Evolutionary conservation across 2,329 filamentous ascomycete genomes (phyloP).

Genomic region (Plenodomus biglobosus): DNA sequence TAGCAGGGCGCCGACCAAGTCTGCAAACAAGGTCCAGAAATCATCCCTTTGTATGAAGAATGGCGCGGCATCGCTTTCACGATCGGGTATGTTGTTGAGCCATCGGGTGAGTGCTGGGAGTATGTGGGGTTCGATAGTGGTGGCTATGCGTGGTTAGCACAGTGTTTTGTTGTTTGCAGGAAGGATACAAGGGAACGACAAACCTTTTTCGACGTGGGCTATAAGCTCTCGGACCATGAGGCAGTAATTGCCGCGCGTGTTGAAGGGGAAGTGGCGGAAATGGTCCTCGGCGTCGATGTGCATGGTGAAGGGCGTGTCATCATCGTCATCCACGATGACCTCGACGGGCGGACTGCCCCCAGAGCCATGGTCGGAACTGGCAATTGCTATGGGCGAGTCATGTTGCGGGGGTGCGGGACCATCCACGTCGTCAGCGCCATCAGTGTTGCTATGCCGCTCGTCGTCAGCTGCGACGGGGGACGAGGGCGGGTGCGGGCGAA

Average conservation of each 20-base stretch:
- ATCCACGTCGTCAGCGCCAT: constrained; percentile 8
- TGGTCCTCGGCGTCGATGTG: constrained; percentile 31
- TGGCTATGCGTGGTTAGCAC: constrained; percentile 22
- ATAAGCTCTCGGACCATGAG: constrained; percentile 25
- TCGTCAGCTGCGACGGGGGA: constrained; percentile 25
- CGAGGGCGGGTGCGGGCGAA: constrained; percentile 39
- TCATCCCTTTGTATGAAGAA: constrained; percentile 32
- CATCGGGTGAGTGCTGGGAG: constrained; percentile 29
- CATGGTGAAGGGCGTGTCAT: constrained; percentile 18
- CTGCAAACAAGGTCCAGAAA: constrained; percentile 42
- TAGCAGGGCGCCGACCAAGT: constrained; percentile 31
- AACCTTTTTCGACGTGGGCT: constrained; percentile 31
- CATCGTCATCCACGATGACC: constrained; percentile 43
- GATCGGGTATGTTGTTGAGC: constrained; percentile 33
- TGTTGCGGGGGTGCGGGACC: constrained; percentile 8
- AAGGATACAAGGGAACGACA: constrained; percentile 1
- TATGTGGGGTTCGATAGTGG: constrained; percentile 23
- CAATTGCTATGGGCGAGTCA: constrained; percentile 17
- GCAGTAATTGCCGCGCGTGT: constrained; percentile 17
- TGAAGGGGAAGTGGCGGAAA: constrained; percentile 38
- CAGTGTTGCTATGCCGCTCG: constrained; percentile 10
- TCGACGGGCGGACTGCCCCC: constrained; percentile 43
- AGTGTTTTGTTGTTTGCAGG: background rate
- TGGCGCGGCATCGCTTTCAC: constrained; percentile 15
- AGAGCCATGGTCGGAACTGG: constrained; percentile 15